Evolutionary conservation across 164 flowering plant species (phyloP).

Genomic region (Dillenia suffruticosa): DNA sequence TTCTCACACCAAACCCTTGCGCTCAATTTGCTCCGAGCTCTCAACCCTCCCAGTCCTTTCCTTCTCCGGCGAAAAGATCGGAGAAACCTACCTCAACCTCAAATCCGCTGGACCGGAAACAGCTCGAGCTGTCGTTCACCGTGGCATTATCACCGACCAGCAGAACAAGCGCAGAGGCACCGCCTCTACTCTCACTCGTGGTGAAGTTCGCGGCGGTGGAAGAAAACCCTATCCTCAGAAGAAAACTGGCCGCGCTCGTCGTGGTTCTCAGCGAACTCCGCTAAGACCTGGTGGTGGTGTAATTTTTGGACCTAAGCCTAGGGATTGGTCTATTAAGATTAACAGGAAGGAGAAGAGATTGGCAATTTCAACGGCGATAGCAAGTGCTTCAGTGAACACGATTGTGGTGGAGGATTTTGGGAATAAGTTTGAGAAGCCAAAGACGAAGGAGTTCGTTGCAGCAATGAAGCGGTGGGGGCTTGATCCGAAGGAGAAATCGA

Average conservation of each 20-base stretch:
- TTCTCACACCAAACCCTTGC: slow-evolving; percentile 14
- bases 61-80: slow-evolving; percentile 74
- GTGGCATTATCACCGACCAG: slow-evolving; percentile 76
- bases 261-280: slow-evolving; percentile 83
- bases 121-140: slow-evolving; percentile 92
- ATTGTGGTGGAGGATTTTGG: slow-evolving; percentile 81
- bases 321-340: slow-evolving; percentile 87
- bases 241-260: slow-evolving; percentile 85
- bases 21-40: slow-evolving; percentile 33
- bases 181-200: slow-evolving; percentile 90
- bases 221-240: slow-evolving; percentile 90
- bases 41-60: slow-evolving; percentile 77
- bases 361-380: slow-evolving; percentile 81
- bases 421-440: slow-evolving; percentile 72
- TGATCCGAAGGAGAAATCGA: slow-evolving; percentile 74
- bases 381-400: slow-evolving; percentile 56
- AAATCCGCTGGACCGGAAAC: slow-evolving; percentile 81
- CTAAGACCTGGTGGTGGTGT: slow-evolving; percentile 98
- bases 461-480: slow-evolving; percentile 88
- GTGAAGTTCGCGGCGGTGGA: slow-evolving; percentile 92
- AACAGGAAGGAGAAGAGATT: slow-evolving; percentile 86
- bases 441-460: slow-evolving; percentile 81
- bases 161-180: slow-evolving; percentile 87
- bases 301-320: slow-evolving; percentile 87
- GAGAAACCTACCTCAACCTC: slow-evolving; percentile 65